A percentile compares a stretch with the other conserved stretches of the same genome.
Evolutionary conservation across 441 rosid genomes (phyloP).

Genomic region (Erysimum cheiri): DNA sequence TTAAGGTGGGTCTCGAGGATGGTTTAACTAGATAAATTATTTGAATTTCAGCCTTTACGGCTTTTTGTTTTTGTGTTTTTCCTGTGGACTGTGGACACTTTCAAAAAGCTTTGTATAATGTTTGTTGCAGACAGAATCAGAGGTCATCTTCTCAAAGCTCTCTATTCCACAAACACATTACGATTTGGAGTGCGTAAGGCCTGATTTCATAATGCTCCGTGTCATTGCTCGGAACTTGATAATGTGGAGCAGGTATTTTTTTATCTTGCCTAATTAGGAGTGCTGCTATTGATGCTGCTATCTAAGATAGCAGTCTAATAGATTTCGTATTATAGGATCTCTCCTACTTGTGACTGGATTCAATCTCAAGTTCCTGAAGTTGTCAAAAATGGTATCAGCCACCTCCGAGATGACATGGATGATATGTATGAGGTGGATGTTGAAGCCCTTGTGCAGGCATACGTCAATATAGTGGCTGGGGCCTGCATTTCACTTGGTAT

Average conservation of each 20-base stretch:
- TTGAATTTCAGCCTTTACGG: slow-evolving; percentile 15
- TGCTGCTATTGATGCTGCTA: slow-evolving; percentile 31
- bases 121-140: slow-evolving; percentile 84
- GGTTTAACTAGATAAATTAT: slow-evolving; percentile 33
- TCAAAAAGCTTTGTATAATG: slow-evolving; percentile 33
- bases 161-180: slow-evolving; percentile 84
- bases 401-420: slow-evolving; percentile 66
- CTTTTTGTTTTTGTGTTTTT: slow-evolving; percentile 1
- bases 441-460: slow-evolving; percentile 90
- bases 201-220: slow-evolving; percentile 99
- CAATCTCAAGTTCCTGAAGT: slow-evolving; percentile 89
- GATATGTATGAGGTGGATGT: slow-evolving; percentile 84
- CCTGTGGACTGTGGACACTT: slow-evolving; percentile 28
- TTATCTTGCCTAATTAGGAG: slow-evolving; percentile 24
- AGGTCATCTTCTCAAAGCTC: slow-evolving; percentile 75
- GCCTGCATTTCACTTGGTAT: slow-evolving; percentile 96
- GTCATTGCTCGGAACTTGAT: slow-evolving; percentile 94
- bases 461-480: slow-evolving; percentile 90
- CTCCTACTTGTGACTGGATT: slow-evolving; percentile 89
- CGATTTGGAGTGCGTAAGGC: slow-evolving; percentile 91
- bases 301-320: slow-evolving; percentile 35
- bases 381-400: slow-evolving; percentile 66
- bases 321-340: slow-evolving; percentile 61
- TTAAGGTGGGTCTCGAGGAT: slow-evolving; percentile 66
- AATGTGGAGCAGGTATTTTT: slow-evolving; percentile 92